Evolutionary conservation across 176 grass and related monocot species (phyloP).

Genomic region (Oryza coarctata): DNA sequence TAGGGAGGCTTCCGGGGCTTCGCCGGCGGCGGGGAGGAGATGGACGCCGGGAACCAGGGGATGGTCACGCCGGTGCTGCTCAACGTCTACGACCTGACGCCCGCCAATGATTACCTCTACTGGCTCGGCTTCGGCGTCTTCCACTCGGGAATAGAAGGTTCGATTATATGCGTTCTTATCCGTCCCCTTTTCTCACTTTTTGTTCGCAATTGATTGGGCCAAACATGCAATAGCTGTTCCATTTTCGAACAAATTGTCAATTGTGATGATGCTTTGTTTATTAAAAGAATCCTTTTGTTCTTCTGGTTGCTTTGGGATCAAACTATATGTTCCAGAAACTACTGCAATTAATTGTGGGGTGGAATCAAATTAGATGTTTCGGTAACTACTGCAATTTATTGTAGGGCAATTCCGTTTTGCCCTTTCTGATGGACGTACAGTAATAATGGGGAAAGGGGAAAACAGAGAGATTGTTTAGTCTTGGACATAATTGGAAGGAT

Average conservation of each 20-base stretch:
- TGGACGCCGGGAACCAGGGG: constrained; percentile 31
- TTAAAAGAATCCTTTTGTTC: not conserved
- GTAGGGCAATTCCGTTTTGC: not conserved
- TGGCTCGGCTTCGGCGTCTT: constrained; percentile 73
- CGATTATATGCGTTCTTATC: not conserved
- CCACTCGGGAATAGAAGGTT: constrained; percentile 87
- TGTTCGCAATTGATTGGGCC: not conserved
- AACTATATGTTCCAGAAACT: no score
- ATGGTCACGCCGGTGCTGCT: constrained; percentile 52
- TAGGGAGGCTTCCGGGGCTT: constrained; percentile 32
- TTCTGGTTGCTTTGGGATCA: not conserved
- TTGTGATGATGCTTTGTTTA: not conserved
- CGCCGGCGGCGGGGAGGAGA: constrained; percentile 24
- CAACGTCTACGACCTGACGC: constrained; percentile 78
- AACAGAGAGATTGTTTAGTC: not conserved
- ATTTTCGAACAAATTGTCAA: not conserved
- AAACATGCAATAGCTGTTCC: not conserved
- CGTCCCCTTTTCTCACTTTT: not conserved
- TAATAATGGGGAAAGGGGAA: not conserved
- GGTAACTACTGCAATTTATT: not conserved
- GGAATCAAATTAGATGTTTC: no score
- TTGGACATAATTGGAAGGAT: constrained; percentile 17
- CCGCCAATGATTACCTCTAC: constrained; percentile 73
- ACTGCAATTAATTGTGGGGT: no score
- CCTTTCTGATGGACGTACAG: not conserved